Percentiles rank a stretch among this genome's conserved stretches.
phyloP scores from a whole-genome alignment of 345 rosid genomes.

The Eucalyptus marginata region DNA sequence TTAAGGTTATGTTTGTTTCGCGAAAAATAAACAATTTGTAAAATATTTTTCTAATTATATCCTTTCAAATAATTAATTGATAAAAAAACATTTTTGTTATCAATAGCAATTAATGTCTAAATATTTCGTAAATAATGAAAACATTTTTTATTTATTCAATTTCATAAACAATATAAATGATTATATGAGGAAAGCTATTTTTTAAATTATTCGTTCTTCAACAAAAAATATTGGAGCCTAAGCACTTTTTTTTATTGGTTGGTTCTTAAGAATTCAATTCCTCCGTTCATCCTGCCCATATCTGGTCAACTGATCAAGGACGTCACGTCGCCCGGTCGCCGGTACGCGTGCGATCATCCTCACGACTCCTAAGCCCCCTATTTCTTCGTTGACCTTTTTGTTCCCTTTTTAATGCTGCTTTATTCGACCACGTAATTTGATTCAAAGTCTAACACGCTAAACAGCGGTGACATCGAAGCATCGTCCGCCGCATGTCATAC shows the following conservation, averaged over 20 bases:
- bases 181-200: no score
- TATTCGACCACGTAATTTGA: not conserved
- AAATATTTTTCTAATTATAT: no score
- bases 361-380: not conserved
- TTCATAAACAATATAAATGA: no score
- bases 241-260: no score
- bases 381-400: not conserved
- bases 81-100: no score
- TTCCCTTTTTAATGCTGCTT: not conserved
- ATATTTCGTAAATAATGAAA: no score
- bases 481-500: not conserved
- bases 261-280: not conserved
- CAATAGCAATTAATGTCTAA: not conserved
- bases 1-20: fast-evolving
- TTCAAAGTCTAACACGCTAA: not conserved
- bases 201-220: no score
- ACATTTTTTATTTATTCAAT: no score
- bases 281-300: not conserved
- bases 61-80: no score
- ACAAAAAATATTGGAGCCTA: no score
- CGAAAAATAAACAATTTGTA: no score
- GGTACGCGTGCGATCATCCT: not conserved
- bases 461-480: not conserved
- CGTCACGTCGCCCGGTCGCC: not conserved
- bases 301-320: not conserved